phyloP scores from a whole-genome alignment of 2,329 filamentous ascomycete genomes.

The Colletotrichum horii region DNA sequence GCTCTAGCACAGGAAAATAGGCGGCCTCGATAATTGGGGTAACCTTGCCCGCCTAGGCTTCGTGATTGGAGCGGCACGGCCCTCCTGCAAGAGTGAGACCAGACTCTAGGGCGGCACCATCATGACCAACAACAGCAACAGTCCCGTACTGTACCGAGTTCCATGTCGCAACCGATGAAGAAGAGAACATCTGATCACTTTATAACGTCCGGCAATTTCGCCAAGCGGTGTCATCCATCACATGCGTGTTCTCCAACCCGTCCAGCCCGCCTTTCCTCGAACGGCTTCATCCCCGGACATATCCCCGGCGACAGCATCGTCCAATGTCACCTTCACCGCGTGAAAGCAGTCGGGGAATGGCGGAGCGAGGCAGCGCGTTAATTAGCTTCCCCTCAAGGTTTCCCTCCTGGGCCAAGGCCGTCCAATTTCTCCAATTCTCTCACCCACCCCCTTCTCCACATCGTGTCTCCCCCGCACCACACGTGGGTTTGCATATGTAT shows the following conservation, averaged over 20 bases:
- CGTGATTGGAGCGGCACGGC: constrained; percentile 8
- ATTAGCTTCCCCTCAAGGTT: not conserved
- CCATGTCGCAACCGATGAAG: not conserved
- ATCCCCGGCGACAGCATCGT: not conserved
- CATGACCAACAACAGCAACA: not conserved
- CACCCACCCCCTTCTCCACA: constrained; percentile 7
- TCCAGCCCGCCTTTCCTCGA: not conserved
- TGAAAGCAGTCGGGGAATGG: not conserved
- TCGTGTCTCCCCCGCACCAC: constrained; percentile 7
- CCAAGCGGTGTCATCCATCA: not conserved
- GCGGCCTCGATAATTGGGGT: not conserved
- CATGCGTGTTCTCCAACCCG: not conserved
- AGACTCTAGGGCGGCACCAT: not conserved
- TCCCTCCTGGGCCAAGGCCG: not conserved
- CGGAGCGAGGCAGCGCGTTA: not conserved
- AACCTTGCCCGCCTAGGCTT: not conserved
- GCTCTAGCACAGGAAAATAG: too few species aligned
- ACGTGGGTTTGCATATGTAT: constrained; percentile 16
- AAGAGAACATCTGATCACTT: not conserved
- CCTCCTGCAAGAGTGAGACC: not conserved
- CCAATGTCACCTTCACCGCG: not conserved
- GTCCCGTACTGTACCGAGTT: not conserved
- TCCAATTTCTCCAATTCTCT: constrained; percentile 8
- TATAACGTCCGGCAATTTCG: not conserved
- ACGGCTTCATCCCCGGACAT: not conserved